Conservation (phyloP, 768 basidiomycete genomes). For the Agaricus subrufescens region DNA sequence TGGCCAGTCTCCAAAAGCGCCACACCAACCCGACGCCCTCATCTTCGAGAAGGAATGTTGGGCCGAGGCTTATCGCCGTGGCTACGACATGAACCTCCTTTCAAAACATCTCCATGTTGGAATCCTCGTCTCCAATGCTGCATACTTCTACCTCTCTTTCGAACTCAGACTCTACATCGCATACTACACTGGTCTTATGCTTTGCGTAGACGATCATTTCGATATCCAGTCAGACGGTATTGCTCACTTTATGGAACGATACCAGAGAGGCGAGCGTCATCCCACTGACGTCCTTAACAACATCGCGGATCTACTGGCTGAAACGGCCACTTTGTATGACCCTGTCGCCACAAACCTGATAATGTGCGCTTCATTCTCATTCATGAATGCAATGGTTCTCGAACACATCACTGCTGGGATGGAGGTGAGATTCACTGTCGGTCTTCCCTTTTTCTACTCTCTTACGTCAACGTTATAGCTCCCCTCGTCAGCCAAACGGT, state of each 20-base stretch:
- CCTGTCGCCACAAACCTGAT: conserved; percentile 9
- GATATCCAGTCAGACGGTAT: conserved; percentile 7
- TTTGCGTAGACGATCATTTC: conserved; percentile 9
- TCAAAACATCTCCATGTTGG: conserved; percentile 9
- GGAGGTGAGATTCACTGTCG: background rate
- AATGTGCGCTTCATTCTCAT: conserved; percentile 9
- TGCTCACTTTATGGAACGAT: conserved; percentile 7
- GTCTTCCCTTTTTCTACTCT: background rate
- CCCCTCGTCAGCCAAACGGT: conserved; percentile 6
- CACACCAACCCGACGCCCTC: background rate
- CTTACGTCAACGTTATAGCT: conserved; percentile 1
- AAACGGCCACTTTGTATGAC: conserved; percentile 5
- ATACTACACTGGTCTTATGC: conserved; percentile 9
- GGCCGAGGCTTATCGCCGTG: conserved; percentile 10
- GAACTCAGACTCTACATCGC: conserved; percentile 11
- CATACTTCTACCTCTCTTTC: conserved; percentile 8
- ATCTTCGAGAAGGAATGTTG: conserved; percentile 9
- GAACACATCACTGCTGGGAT: conserved; percentile 5
- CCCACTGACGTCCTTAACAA: conserved; percentile 8
- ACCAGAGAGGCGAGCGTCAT: conserved; percentile 8
- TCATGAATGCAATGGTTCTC: conserved; percentile 11
- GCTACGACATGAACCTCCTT: conserved; percentile 6
- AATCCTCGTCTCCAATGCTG: conserved; percentile 9
- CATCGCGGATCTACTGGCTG: conserved; percentile 6
- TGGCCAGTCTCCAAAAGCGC: conserved; percentile 4